A percentile compares a stretch with the other conserved stretches of the same genome.
Conservation (phyloP, 345 rosid genomes). For the Citrus maxima region DNA sequence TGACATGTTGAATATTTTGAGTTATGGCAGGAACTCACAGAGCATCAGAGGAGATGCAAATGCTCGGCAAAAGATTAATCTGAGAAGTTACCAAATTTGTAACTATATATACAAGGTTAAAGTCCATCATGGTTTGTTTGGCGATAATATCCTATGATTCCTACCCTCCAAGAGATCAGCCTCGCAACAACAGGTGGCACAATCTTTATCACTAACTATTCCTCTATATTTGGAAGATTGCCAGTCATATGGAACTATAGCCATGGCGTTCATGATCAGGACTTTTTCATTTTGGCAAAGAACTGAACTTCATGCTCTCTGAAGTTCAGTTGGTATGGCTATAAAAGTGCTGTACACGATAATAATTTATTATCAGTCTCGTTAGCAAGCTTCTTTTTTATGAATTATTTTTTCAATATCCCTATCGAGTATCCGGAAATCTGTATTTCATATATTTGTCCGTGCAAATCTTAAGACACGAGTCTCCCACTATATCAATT, state of each 20-base stretch:
- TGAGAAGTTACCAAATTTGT: conserved; percentile 14
- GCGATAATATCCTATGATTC: neutral
- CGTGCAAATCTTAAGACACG: neutral
- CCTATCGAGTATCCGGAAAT: neutral
- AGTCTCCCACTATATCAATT: neutral
- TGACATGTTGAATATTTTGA: conserved; percentile 5
- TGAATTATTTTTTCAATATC: neutral
- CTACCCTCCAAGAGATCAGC: neutral
- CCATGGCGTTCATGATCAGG: conserved; percentile 9
- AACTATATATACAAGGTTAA: conserved; percentile 2
- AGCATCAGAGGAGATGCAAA: conserved; percentile 63
- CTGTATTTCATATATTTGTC: neutral
- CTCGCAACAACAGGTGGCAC: neutral
- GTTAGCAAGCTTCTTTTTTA: conserved; percentile 4
- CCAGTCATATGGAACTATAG: neutral
- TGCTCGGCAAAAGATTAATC: conserved; percentile 50
- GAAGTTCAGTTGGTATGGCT: conserved; percentile 11
- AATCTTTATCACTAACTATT: neutral
- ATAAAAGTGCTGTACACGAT: conserved; percentile 16
- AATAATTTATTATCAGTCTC: conserved; percentile 11
- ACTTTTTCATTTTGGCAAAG: conserved; percentile 10
- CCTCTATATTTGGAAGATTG: conserved; percentile 14
- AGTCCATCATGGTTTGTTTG: conserved; percentile 5
- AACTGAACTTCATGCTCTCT: neutral
- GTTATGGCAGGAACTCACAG: conserved; percentile 62